A percentile compares a stretch with the other conserved stretches of the same genome.
phyloP scores from a whole-genome alignment of 768 basidiomycete genomes.

The Tephrocybe sp. region DNA sequence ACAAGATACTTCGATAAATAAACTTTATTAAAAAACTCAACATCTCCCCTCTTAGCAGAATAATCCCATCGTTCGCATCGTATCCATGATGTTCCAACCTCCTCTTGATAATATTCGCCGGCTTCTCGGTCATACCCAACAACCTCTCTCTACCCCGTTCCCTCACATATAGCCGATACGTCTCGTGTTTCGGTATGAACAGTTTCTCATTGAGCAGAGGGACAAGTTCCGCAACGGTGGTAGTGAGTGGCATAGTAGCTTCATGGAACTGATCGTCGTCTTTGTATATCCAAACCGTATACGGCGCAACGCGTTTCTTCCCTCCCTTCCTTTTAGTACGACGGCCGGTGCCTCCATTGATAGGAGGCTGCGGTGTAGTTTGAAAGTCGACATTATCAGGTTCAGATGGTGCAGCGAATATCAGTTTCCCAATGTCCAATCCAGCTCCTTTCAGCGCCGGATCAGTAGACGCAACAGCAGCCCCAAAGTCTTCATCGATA shows the following conservation, averaged over 20 bases:
- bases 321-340: neutral
- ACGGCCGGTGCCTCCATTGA: too few relatives aligned
- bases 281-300: slow-evolving; percentile 75
- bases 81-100: slow-evolving; percentile 90
- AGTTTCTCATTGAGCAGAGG: slow-evolving; percentile 59
- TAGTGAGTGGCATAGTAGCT: slow-evolving; percentile 56
- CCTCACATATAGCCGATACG: slow-evolving; percentile 69
- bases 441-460: slow-evolving; percentile 9
- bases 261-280: slow-evolving; percentile 72
- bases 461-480: neutral
- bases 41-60: slow-evolving; percentile 74
- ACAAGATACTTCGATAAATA: slow-evolving; percentile 77
- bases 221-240: slow-evolving; percentile 68
- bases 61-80: slow-evolving; percentile 72
- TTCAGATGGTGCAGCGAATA: slow-evolving; percentile 8
- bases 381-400: slow-evolving; percentile 7
- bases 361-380: neutral
- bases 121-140: slow-evolving; percentile 75
- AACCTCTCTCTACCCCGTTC: slow-evolving; percentile 82
- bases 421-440: slow-evolving; percentile 3
- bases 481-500: slow-evolving; percentile 21
- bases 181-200: slow-evolving; percentile 48
- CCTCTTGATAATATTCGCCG: slow-evolving; percentile 79
- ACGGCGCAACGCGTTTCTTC: slow-evolving; percentile 25
- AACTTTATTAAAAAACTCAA: slow-evolving; percentile 86